Percentiles rank a stretch among this genome's conserved stretches.
Evolutionary conservation across 345 rosid genomes (phyloP).

Genomic region (Eucalyptus pauciflora): DNA sequence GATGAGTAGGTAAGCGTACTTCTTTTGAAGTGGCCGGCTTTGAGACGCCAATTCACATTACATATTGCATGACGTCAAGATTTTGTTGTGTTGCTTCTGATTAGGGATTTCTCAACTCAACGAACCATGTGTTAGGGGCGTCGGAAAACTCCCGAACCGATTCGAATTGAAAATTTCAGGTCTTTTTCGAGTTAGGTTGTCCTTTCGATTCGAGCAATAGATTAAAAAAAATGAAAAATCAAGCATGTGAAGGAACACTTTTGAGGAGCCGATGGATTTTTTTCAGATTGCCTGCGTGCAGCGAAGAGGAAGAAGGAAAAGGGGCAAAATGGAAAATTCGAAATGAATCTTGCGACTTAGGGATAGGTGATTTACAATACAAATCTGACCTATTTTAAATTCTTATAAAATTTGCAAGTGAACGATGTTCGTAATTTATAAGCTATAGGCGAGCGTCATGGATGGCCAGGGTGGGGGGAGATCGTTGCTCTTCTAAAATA

Average conservation of each 20-base stretch:
- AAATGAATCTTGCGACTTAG: no score
- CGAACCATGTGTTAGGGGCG: neutral
- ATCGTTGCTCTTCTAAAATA: neutral
- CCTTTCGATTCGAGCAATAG: rapidly evolving
- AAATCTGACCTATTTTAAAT: neutral
- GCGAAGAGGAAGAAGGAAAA: neutral
- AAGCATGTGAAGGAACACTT: neutral
- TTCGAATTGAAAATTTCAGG: neutral
- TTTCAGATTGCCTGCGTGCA: neutral
- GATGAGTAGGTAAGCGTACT: neutral
- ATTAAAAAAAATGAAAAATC: neutral
- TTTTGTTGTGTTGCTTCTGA: neutral
- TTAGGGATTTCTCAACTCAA: neutral
- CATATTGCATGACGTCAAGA: neutral
- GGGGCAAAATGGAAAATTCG: neutral
- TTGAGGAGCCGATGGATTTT: neutral
- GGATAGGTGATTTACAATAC: neutral
- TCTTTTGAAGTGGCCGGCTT: neutral
- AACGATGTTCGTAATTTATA: neutral
- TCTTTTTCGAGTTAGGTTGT: neutral
- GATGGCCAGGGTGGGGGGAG: neutral
- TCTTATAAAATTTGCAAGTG: neutral
- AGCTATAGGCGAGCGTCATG: neutral
- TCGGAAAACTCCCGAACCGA: rapidly evolving
- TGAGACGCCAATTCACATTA: neutral